Evolutionary conservation across 2,329 filamentous ascomycete species (phyloP), one percentile per base, ranked within the genome.

Genomic region (Talaromyces sp.): DNA sequence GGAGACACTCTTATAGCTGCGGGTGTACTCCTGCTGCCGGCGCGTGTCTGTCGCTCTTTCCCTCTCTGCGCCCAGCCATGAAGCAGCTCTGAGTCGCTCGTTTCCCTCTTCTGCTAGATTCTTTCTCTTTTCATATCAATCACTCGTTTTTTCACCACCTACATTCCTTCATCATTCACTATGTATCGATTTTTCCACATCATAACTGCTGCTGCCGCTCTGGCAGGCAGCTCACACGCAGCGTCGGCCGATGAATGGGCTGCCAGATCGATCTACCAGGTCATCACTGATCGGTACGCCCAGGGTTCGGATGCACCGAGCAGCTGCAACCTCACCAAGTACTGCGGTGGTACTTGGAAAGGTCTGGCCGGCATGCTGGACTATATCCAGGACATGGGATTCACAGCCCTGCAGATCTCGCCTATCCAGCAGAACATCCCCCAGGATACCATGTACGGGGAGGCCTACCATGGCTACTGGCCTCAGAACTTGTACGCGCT

Each of bases 281-380:
- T 77, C 29, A 58, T 77, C n/a, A 77, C 75, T 4, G 75, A 77
- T 62, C 67, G 75, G 9, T 76, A 75, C 60, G 73, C 74, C 19
- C 68, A 68, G 9, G 67, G 69, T 14, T 70, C 72, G 62, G 64
- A 67, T 13, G 64, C 64, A 4, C 51, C 59, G 9, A 63, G 65
- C 13, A 35, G 58, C 54, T 70, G 69, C 58, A 59, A 66, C 29
- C 31, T 65, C 19, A 53, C 53, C 4, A 59, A 65, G 17, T 80
- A 80, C 64, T 82, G 80, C 64, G 79, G 79, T 43, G 78, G 78
- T 19, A 79, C 77, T 13, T 80, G 76, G 71, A 71, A 73, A 58
- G 77, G 78, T 5, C 69, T 81, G 5, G 73, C 75, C 62, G 72
- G 70, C 41, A 73, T 78, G 58, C 68, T 80, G 9, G 77, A 80